Evolutionary conservation across 1,284 basidiomycete genomes (phyloP).

Genomic region (Puccinia polysora): DNA sequence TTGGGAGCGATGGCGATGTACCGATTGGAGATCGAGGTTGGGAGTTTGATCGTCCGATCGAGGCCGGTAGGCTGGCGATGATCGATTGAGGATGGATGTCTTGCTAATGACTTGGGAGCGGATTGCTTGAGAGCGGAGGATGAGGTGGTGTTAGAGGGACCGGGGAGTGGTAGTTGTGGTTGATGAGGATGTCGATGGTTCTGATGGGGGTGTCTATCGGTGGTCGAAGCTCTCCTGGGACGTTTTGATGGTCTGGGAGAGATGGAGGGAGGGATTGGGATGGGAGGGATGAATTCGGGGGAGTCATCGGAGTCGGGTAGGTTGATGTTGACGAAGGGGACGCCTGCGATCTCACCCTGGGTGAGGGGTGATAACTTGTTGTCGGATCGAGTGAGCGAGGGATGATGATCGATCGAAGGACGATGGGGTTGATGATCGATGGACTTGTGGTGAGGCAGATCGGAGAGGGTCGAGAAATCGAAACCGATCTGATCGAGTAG

Average conservation of each 20-base stretch:
- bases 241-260: background rate
- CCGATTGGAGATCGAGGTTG: background rate
- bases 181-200: background rate
- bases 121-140: background rate
- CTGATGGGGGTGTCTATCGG: background rate
- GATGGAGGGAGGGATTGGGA: conserved; percentile 5
- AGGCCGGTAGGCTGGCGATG: too few species aligned
- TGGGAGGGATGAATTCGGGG: conserved; percentile 40
- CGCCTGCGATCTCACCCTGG: conserved; percentile 9
- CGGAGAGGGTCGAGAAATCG: background rate
- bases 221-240: too few species aligned
- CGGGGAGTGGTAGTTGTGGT: background rate
- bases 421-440: too few species aligned
- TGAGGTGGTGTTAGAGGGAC: too few species aligned
- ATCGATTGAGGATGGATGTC: too few species aligned
- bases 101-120: background rate
- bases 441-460: too few species aligned
- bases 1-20: conserved; percentile 19
- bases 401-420: too few species aligned
- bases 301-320: conserved; percentile 42
- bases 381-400: too few species aligned
- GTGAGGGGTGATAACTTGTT: conserved; percentile 29
- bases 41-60: background rate
- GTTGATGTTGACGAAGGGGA: conserved; percentile 38
- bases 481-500: too few species aligned